Evolutionary conservation across 345 rosid genomes (phyloP).

Genomic region (Clausena lansium): DNA sequence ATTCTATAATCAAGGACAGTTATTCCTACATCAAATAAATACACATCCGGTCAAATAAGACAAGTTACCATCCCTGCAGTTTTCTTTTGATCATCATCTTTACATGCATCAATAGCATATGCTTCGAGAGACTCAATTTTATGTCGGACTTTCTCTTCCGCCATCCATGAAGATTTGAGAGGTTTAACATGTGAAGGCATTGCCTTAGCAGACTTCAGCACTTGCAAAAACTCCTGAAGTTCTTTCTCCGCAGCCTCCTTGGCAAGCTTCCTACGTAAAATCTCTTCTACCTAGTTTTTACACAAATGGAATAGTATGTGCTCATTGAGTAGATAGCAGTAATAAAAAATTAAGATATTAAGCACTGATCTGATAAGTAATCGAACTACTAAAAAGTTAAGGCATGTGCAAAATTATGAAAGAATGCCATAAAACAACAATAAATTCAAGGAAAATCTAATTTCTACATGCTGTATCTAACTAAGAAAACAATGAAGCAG

Average conservation of each 20-base stretch:
- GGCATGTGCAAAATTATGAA: not conserved
- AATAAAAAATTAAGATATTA: not conserved
- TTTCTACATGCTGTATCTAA: not conserved
- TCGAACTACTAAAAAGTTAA: not conserved
- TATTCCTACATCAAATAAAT: constrained; percentile 8
- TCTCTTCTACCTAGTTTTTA: constrained; percentile 73
- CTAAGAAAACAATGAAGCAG: not conserved
- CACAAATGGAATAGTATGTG: not conserved
- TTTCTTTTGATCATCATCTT: constrained; percentile 63
- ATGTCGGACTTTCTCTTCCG: constrained; percentile 52
- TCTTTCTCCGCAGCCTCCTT: constrained; percentile 81
- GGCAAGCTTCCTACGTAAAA: constrained; percentile 54
- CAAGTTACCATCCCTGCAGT: constrained; percentile 71
- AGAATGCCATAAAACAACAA: not conserved
- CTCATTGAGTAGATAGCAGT: constrained; percentile 13
- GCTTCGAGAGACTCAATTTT: constrained; percentile 74
- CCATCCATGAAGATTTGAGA: constrained; percentile 72
- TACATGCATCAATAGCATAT: constrained; percentile 80
- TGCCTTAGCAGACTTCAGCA: constrained; percentile 67
- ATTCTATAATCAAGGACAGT: constrained; percentile 1
- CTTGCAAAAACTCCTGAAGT: constrained; percentile 65
- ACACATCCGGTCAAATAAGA: constrained; percentile 5
- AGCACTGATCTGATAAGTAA: not conserved
- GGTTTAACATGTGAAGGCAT: constrained; percentile 67
- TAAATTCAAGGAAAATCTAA: not conserved